phyloP scores from a whole-genome alignment of 305 asterid species.

The Fraxinus dipetala region DNA sequence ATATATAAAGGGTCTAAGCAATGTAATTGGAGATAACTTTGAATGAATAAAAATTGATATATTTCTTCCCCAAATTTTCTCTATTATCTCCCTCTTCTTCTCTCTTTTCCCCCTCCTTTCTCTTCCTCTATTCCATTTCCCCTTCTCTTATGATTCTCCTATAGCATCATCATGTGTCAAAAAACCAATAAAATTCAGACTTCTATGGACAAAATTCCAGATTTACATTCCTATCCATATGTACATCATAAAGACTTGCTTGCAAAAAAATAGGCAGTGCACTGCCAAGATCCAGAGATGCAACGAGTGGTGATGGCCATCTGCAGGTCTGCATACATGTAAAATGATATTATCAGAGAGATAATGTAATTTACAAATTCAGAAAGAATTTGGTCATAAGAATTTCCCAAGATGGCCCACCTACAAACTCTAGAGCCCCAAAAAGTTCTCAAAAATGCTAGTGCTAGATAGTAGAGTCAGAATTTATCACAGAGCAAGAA shows the following conservation, averaged over 20 bases:
- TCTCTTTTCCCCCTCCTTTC: too few relatives aligned
- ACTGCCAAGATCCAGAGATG: constrained; percentile 6
- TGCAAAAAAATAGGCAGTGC: constrained; percentile 19
- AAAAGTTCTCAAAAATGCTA: background rate
- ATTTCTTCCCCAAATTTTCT: too few relatives aligned
- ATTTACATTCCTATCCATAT: constrained; percentile 22
- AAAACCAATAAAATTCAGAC: background rate
- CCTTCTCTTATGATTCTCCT: too few relatives aligned
- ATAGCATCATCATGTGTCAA: too few relatives aligned
- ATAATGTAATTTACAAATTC: background rate
- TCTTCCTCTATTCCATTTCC: too few relatives aligned
- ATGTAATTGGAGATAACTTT: too few relatives aligned
- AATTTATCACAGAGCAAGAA: background rate
- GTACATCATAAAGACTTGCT: constrained; percentile 23
- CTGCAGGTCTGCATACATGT: constrained; percentile 28
- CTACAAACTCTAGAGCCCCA: background rate
- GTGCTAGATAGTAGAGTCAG: background rate
- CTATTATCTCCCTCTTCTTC: too few relatives aligned
- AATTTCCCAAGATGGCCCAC: background rate
- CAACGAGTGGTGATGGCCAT: constrained; percentile 1
- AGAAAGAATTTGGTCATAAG: background rate
- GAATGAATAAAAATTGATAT: too few relatives aligned
- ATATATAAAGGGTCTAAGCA: too few relatives aligned
- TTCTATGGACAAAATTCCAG: constrained; percentile 20
- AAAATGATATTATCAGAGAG: background rate